These are phyloP conservation scores for Pneumocystis murina DNA, from an alignment of 1,139 yeast species.

Conservation along the genomic window DNA sequence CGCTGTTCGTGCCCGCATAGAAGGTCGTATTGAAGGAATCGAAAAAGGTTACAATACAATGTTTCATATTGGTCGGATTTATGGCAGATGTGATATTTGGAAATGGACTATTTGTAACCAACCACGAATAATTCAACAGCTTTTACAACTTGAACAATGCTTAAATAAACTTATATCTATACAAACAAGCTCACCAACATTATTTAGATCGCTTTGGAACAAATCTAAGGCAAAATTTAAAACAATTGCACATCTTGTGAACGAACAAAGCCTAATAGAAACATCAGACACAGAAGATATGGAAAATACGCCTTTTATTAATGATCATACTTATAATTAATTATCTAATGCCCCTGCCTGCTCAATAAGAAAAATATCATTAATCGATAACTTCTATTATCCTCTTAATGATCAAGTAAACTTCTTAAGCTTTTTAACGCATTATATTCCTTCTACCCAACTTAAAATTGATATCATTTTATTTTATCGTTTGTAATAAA, in stretches of 20 bases:
- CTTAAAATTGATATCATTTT: neutral
- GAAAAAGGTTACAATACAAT: slow-evolving; percentile 68
- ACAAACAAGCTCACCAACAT: neutral
- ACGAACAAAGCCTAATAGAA: neutral
- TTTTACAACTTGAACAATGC: neutral
- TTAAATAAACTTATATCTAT: neutral
- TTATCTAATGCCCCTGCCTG: too few relatives aligned
- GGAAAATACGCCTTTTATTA: too few relatives aligned
- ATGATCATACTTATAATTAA: too few relatives aligned
- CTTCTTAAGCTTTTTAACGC: too few relatives aligned
- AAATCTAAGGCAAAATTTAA: neutral
- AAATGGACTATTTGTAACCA: slow-evolving; percentile 2
- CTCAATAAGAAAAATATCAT: too few relatives aligned
- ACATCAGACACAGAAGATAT: neutral
- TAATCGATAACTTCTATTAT: too few relatives aligned
- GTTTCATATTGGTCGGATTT: slow-evolving; percentile 46
- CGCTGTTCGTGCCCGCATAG: slow-evolving; percentile 41
- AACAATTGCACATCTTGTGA: neutral
- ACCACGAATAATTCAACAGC: neutral
- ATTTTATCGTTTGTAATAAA: neutral
- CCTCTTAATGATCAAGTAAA: too few relatives aligned
- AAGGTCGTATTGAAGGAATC: slow-evolving; percentile 65
- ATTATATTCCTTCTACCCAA: too few relatives aligned
- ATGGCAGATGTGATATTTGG: slow-evolving; percentile 32
- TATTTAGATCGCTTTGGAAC: neutral